Evolutionary conservation across 345 rosid species (phyloP), one percentile per base, ranked within the genome.

Genomic region (Clausena lansium): DNA sequence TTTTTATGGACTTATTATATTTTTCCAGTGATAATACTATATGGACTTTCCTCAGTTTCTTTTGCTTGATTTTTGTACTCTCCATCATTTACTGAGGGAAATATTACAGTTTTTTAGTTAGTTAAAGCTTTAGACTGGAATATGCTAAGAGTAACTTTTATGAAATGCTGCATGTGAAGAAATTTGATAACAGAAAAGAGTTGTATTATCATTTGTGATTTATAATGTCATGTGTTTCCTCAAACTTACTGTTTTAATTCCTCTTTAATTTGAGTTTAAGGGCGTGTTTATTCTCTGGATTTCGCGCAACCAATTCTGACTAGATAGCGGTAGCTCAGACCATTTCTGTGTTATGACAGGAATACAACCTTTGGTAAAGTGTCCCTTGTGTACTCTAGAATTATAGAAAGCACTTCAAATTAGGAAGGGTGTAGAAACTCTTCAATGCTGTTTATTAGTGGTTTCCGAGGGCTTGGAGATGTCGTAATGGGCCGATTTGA

Each of bases 381-480:
- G 52, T 50, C 4, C 75, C 75, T 10, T 32, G 28, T 71, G 19
- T 60, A 25, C 19, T 39, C 14, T 73, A 61, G 57, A 39, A 35
- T 39, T 38, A 59, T 24, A 52, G 28, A 50, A n/a, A 33, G 50
- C 25, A 45, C 4, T 33, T 27, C 25, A 39, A 39, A 14, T n/a
- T 72, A 57, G n/a, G 24, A 27, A n/a, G 50, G 35, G 22, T 27
- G 15, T 72, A 72, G 66, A 58, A 72, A 58, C 66, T 55, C 54
- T 36, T 57, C 14, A 24, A 17, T 7, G 15, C 33, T 35, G 65
- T 36, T 57, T 72, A 24, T 72, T 33, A 22, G 30, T n/a, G 52
- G 33, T n/a, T 72, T 17, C 14, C 24, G 11, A 27, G 57, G 19
- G 67, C 35, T 73, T 59, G 76, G 66, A 39, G 28, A 22, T 30